A percentile compares a stretch with the other conserved stretches of the same genome.
phyloP scores from a whole-genome alignment of 352 stramenopile species.

The Pythium pyrilobum region DNA sequence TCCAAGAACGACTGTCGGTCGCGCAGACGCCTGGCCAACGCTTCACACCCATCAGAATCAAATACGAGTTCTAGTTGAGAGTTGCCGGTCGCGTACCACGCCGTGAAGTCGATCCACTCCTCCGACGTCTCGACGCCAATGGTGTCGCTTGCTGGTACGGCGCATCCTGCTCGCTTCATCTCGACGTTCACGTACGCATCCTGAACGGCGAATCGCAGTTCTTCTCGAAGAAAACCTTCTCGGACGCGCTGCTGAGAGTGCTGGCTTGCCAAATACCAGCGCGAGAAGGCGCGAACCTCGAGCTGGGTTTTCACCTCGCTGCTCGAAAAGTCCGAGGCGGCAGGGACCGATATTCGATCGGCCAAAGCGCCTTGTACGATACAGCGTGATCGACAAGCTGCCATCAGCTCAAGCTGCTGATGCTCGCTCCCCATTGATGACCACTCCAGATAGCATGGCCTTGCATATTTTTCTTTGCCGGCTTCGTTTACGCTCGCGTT shows the following conservation, averaged over 20 bases:
- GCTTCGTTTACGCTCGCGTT: too few species aligned
- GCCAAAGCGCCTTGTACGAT: conserved; percentile 30
- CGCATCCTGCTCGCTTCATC: conserved; percentile 25
- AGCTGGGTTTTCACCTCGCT: conserved; percentile 39
- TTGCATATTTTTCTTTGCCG: not conserved
- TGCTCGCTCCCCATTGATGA: conserved; percentile 32
- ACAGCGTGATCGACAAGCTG: conserved; percentile 45
- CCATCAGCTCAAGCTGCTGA: conserved; percentile 45
- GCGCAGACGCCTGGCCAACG: not conserved
- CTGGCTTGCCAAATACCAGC: conserved; percentile 46
- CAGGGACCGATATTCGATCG: conserved; percentile 37
- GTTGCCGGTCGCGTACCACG: conserved; percentile 44
- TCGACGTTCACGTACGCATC: conserved; percentile 36
- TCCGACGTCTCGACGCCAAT: conserved; percentile 20
- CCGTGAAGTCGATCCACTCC: conserved; percentile 40
- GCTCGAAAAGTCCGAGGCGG: conserved; percentile 38
- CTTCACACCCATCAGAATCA: not conserved
- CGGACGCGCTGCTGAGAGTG: conserved; percentile 41
- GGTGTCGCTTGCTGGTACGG: conserved; percentile 18
- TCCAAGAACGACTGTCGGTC: conserved; percentile 14
- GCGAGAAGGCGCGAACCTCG: conserved; percentile 40
- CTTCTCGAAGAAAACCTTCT: conserved; percentile 49
- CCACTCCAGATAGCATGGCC: conserved; percentile 31
- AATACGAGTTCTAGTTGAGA: not conserved
- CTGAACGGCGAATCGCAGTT: conserved; percentile 46